Base-by-base conservation (phyloP, 2,329 filamentous ascomycete species). In the Torrubiella hemipterigena region DNA sequence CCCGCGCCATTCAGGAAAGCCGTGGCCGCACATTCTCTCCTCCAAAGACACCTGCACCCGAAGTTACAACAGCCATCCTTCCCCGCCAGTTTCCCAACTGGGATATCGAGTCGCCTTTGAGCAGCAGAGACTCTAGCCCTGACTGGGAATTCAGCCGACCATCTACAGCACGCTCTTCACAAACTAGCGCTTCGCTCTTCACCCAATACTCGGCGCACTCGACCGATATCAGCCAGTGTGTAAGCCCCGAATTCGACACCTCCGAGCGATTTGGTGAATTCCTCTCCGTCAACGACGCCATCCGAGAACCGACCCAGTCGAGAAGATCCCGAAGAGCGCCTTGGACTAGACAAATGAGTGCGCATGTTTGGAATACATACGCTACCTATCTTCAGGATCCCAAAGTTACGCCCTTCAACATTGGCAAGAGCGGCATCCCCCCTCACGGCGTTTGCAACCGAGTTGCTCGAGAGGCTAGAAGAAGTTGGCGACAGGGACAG, bases 341-440 rank as follows among this genome's bases (percentile, higher is more conserved):
- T 0, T 80, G 76, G 76, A 77, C 73, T 5, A 69, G 67, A 38
- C 64, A 70, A 13, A 78, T 80, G 72, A 73, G 63, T 52, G 58
- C 68, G 10, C 76, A 81, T 42, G 52, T 81, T 8, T 81, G 76
- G 76, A 63, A 69, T 5, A 77, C 70, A 2, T 81, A 78, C 45
- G 55, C 69, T 35, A 56, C 75, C 31, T 81, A 80, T 42, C 55
- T 80, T 24, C 70, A 77, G 46, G 76, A 81, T 42, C 74, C 76
- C 27, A 73, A 71, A 29, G 73, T 79, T 3, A 81, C 76, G 2
- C 76, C 76, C 0, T 73, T 81, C 38, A 66, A 71, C 31, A 62
- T 77, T 33, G 68, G 73, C 37, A 75, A 73, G 44, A 74, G 70
- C 44, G 66, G 68, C 34, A 67, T 80, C 17, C 76, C 76, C 7